phyloP scores from a whole-genome alignment of 306 rosid species.

The Hippophae rhamnoides region DNA sequence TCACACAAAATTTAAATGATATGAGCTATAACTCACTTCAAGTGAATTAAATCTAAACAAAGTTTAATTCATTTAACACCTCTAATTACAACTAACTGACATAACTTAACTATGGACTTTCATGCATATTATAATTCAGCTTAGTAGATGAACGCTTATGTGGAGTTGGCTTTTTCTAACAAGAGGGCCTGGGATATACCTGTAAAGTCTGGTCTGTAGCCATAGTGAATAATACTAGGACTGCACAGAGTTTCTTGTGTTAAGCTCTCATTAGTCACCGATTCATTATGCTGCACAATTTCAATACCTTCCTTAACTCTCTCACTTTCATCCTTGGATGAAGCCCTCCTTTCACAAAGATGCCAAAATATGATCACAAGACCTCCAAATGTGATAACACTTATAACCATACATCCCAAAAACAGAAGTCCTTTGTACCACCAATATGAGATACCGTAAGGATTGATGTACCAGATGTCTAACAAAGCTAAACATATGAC shows the following conservation, averaged over 20 bases:
- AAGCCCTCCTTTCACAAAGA: slow-evolving; percentile 37
- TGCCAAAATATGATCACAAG: slow-evolving; percentile 44
- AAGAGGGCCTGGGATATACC: slow-evolving; percentile 17
- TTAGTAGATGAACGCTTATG: no score
- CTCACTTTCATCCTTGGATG: slow-evolving; percentile 10
- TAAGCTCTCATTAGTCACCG: not conserved
- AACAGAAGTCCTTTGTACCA: slow-evolving; percentile 58
- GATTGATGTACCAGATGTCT: slow-evolving; percentile 36
- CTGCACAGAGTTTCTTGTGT: slow-evolving; percentile 12
- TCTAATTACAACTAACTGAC: no score
- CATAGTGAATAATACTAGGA: slow-evolving; percentile 30
- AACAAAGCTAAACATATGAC: slow-evolving; percentile 32
- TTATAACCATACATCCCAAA: slow-evolving; percentile 43
- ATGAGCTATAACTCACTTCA: no score
- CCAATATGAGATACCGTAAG: slow-evolving; percentile 36
- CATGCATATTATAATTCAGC: no score
- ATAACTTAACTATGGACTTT: no score
- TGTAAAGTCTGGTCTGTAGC: slow-evolving; percentile 47
- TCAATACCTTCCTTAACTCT: not conserved
- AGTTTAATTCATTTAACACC: no score
- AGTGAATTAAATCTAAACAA: no score
- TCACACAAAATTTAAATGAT: no score
- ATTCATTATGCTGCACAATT: slow-evolving; percentile 12
- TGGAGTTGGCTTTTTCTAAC: no score
- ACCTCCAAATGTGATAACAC: slow-evolving; percentile 54